phyloP scores from a whole-genome alignment of 2,329 filamentous ascomycete genomes.

The Neofusicoccum sp. region DNA sequence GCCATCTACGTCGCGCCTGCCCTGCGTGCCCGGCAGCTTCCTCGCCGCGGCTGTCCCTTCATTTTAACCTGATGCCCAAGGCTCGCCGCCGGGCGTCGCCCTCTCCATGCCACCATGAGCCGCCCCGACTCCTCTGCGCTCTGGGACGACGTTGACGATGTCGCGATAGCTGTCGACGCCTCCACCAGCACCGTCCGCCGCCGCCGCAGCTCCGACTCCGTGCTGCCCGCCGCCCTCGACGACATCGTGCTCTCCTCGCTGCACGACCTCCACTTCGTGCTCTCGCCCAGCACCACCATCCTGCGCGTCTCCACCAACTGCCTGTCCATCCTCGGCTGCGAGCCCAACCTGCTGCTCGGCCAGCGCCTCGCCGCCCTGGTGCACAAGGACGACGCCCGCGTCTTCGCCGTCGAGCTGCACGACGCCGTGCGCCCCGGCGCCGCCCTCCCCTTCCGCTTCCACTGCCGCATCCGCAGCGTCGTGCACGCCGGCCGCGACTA shows the following conservation, averaged over 20 bases:
- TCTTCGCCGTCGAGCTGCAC: not conserved
- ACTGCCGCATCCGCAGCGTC: constrained; percentile 15
- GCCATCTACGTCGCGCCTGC: not conserved
- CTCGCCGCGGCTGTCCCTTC: not conserved
- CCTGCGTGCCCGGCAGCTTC: not conserved
- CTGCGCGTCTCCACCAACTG: constrained; percentile 14
- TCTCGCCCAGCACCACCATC: constrained; percentile 13
- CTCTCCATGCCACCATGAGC: not conserved
- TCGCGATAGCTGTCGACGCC: not conserved
- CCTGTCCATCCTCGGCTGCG: constrained; percentile 9
- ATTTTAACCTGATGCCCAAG: no score
- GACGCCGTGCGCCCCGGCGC: not conserved
- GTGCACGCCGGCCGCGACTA: not conserved
- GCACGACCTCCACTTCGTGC: constrained; percentile 3
- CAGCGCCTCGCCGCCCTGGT: constrained; percentile 2
- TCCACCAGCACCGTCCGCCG: not conserved
- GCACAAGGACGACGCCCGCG: not conserved
- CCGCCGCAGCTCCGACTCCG: not conserved
- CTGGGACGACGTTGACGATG: not conserved
- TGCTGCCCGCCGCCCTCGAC: not conserved
- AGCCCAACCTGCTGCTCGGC: constrained; percentile 8
- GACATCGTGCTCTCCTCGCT: constrained; percentile 10
- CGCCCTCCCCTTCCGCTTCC: constrained; percentile 1
- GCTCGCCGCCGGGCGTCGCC: no score
- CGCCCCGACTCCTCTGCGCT: not conserved